Evolutionary conservation across 805 yeast species (phyloP).

Genomic region (Teunomyces cretensis): DNA sequence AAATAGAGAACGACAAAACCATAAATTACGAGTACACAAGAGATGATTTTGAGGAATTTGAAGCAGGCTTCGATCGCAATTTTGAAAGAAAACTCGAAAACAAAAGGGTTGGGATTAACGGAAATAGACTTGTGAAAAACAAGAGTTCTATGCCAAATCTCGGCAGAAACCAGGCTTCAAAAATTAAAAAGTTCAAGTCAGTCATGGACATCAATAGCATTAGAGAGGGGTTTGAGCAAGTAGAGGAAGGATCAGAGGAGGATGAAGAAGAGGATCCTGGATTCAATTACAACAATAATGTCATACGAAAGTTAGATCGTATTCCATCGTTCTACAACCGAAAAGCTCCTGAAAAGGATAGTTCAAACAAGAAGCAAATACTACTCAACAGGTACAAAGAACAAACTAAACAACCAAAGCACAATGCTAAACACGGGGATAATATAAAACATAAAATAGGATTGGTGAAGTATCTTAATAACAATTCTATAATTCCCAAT

Average conservation of each 20-base stretch:
- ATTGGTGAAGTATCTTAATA: slow-evolving; percentile 29
- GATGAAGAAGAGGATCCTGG: slow-evolving; percentile 19
- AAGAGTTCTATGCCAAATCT: slow-evolving; percentile 24
- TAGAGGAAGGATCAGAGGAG: slow-evolving; percentile 9
- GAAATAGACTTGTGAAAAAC: slow-evolving; percentile 1
- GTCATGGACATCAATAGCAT: slow-evolving; percentile 27
- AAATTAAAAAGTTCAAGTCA: slow-evolving; percentile 31
- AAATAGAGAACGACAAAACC: slow-evolving; percentile 33
- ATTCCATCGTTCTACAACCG: slow-evolving; percentile 41
- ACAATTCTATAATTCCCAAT: slow-evolving; percentile 11
- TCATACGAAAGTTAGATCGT: slow-evolving; percentile 37
- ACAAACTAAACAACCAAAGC: neutral
- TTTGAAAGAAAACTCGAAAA: slow-evolving; percentile 7
- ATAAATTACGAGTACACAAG: slow-evolving; percentile 35
- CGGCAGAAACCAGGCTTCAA: slow-evolving; percentile 4
- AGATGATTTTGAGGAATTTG: slow-evolving; percentile 38
- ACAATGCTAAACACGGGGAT: neutral
- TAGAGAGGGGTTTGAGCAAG: slow-evolving; percentile 6
- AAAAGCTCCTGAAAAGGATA: slow-evolving; percentile 3
- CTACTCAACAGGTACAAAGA: slow-evolving; percentile 29
- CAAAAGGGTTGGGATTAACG: neutral
- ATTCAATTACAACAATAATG: slow-evolving; percentile 33
- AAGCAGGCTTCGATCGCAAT: slow-evolving; percentile 33
- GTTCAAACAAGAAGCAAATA: slow-evolving; percentile 19
- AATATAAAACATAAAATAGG: slow-evolving; percentile 22